Conservation (phyloP, 2,329 filamentous ascomycete genomes). For the Septoria linicola region DNA sequence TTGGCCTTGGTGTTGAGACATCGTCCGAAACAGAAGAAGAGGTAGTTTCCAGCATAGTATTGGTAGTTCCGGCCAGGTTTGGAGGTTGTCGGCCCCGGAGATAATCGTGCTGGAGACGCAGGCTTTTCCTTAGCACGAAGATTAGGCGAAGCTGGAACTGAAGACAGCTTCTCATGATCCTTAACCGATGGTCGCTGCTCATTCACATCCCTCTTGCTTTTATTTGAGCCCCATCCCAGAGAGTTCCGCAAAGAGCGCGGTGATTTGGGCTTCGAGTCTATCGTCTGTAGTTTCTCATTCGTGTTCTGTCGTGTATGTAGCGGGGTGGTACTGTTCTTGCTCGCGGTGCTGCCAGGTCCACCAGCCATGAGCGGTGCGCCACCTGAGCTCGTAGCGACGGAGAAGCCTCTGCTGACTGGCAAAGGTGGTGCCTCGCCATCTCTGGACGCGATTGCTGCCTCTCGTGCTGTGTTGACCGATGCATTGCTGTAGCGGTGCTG, state of each 20-base stretch:
- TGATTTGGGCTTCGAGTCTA: conserved; percentile 31
- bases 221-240: conserved; percentile 29
- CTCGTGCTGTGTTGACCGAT: conserved; percentile 51
- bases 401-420: conserved; percentile 73
- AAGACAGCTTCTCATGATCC: conserved; percentile 67
- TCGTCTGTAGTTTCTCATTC: conserved; percentile 13
- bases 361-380: conserved; percentile 5
- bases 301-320: conserved; percentile 50
- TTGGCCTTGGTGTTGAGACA: conserved; percentile 79
- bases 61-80: conserved; percentile 69
- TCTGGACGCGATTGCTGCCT: conserved; percentile 29
- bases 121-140: conserved; percentile 23
- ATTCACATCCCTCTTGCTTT: conserved; percentile 22
- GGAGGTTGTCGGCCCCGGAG: neutral
- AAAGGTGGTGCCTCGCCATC: conserved; percentile 51
- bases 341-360: conserved; percentile 54
- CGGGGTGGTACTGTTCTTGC: conserved; percentile 76
- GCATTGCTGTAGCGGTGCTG: conserved; percentile 57
- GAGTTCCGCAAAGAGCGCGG: conserved; percentile 32
- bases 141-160: conserved; percentile 69
- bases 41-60: conserved; percentile 90
- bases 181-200: conserved; percentile 20
- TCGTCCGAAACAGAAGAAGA: conserved; percentile 83
- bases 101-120: neutral
- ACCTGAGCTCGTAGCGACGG: conserved; percentile 52